phyloP scores from a whole-genome alignment of 345 rosid genomes.

The Eucalyptus polyanthemos region DNA sequence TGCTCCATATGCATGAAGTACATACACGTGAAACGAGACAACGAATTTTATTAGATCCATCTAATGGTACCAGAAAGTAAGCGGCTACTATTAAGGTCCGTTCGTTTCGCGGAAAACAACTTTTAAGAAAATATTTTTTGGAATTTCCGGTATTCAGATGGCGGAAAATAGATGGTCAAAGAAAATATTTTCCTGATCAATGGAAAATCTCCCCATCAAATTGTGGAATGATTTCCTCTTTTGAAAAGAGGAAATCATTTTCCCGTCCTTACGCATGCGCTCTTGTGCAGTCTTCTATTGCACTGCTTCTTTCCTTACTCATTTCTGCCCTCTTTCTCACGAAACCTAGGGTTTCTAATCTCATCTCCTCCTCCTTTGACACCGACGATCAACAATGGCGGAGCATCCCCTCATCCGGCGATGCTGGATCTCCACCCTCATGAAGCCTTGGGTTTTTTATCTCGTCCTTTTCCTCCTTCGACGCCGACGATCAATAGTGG shows the following conservation, averaged over 20 bases:
- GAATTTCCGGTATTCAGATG: fast-evolving
- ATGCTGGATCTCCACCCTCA: no score
- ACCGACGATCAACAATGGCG: fast-evolving
- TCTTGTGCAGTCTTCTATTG: fast-evolving
- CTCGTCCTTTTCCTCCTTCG: no score
- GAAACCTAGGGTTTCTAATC: no score
- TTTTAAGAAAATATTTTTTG: fast-evolving
- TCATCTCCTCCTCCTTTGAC: no score
- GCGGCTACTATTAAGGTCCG: fast-evolving
- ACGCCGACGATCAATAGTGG: fast-evolving
- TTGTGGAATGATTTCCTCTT: no score
- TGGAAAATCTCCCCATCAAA: fast-evolving
- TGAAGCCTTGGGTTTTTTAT: fast-evolving
- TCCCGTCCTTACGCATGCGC: no score
- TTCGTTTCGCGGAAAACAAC: fast-evolving
- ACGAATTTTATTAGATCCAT: no score
- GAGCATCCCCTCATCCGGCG: no score
- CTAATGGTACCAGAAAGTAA: not conserved
- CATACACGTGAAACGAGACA: fast-evolving
- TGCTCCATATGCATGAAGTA: not conserved
- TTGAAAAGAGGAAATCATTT: no score
- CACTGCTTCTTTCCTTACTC: no score
- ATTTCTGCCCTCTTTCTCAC: no score
- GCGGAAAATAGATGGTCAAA: fast-evolving
- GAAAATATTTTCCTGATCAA: fast-evolving